phyloP scores from a whole-genome alignment of 2,329 filamentous ascomycete species.

The Fusarium brevicatenulatum region DNA sequence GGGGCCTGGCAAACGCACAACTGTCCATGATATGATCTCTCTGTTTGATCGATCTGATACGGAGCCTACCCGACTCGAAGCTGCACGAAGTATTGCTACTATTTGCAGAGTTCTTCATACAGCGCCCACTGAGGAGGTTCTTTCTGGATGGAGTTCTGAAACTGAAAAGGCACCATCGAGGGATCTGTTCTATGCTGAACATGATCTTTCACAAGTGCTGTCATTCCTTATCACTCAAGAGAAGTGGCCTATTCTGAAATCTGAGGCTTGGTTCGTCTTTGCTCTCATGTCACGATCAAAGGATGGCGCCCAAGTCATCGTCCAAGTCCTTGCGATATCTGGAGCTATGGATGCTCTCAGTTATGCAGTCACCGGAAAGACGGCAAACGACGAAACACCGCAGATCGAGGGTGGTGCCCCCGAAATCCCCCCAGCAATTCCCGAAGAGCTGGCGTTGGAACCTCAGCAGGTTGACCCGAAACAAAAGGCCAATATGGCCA shows the following conservation, averaged over 20 bases:
- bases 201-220: slow-evolving; percentile 57
- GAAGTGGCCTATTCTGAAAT: slow-evolving; percentile 68
- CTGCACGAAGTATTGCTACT: slow-evolving; percentile 62
- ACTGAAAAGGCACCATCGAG: slow-evolving; percentile 1
- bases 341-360: slow-evolving; percentile 58
- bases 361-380: slow-evolving; percentile 60
- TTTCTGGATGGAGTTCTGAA: slow-evolving; percentile 49
- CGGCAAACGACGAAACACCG: slow-evolving; percentile 24
- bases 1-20: slow-evolving; percentile 44
- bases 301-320: slow-evolving; percentile 60
- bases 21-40: slow-evolving; percentile 51
- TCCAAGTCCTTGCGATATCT: slow-evolving; percentile 54
- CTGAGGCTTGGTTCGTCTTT: slow-evolving; percentile 70
- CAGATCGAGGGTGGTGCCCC: slow-evolving; percentile 32
- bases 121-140: slow-evolving; percentile 42
- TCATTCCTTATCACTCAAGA: slow-evolving; percentile 64
- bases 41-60: slow-evolving; percentile 54
- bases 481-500: slow-evolving; percentile 57
- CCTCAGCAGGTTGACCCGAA: slow-evolving; percentile 59
- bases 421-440: slow-evolving; percentile 27
- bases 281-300: slow-evolving; percentile 66
- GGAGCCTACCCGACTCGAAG: slow-evolving; percentile 68
- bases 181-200: slow-evolving; percentile 57
- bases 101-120: slow-evolving; percentile 67
- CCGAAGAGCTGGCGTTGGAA: slow-evolving; percentile 54